A percentile compares a stretch with the other conserved stretches of the same genome.
Conservation (phyloP, 257 asterid genomes). For the Fraxinus cuspidata region DNA sequence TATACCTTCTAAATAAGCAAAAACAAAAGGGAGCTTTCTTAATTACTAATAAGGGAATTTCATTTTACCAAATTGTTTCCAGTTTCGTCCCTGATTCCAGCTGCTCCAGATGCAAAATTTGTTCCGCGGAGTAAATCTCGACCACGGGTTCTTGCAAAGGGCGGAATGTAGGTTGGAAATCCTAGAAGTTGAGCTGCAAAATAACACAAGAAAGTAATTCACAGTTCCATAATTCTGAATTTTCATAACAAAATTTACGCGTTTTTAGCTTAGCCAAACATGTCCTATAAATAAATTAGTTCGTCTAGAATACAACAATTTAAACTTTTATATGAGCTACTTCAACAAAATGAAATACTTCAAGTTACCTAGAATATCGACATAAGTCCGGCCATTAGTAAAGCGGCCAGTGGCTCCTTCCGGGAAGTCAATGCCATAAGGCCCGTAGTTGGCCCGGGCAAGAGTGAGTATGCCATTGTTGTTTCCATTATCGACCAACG, state of each 20-base stretch:
- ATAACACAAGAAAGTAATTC: background rate
- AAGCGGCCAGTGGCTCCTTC: slow-evolving; percentile 82
- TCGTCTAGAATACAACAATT: background rate
- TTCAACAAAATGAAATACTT: background rate
- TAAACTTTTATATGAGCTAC: no score
- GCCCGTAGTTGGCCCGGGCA: slow-evolving; percentile 80
- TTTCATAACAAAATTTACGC: no score
- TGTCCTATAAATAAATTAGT: background rate
- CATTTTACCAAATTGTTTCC: slow-evolving; percentile 73
- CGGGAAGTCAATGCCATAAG: slow-evolving; percentile 84
- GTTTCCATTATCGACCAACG: slow-evolving; percentile 89
- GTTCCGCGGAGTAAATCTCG: slow-evolving; percentile 61
- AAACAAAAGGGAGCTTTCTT: no score
- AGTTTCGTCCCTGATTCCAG: slow-evolving; percentile 92
- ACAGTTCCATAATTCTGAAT: no score
- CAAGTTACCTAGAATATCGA: slow-evolving; percentile 62
- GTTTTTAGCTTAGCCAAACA: background rate
- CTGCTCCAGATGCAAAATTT: slow-evolving; percentile 88
- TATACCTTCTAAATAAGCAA: no score
- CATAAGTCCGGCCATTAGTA: slow-evolving; percentile 88
- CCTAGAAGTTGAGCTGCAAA: slow-evolving; percentile 82
- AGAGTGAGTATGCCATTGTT: slow-evolving; percentile 72
- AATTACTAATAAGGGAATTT: background rate
- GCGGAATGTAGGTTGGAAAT: slow-evolving; percentile 70
- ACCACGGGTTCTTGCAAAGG: slow-evolving; percentile 60